phyloP scores from a whole-genome alignment of 352 stramenopile species.

The Globisporangium cederbergense region DNA sequence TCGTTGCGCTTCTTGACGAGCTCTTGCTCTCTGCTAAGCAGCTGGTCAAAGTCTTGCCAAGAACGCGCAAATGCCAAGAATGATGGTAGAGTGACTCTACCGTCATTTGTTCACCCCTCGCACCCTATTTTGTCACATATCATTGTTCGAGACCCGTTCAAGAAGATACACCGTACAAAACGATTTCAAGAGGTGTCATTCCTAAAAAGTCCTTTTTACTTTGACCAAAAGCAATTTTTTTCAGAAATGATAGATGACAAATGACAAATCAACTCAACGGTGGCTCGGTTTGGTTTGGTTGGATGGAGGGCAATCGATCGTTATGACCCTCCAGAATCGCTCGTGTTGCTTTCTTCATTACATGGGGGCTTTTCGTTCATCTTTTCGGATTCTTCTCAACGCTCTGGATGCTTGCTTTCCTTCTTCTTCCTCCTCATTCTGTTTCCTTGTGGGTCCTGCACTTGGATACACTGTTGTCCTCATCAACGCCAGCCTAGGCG shows the following conservation, averaged over 20 bases:
- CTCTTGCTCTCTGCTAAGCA: background rate
- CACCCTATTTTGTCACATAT: background rate
- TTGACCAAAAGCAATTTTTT: too few relatives aligned
- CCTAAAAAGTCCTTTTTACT: too few relatives aligned
- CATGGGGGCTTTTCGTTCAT: background rate
- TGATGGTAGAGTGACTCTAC: conserved; percentile 5
- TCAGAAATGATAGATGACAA: too few relatives aligned
- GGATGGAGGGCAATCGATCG: background rate
- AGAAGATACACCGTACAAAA: background rate
- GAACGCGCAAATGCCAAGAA: background rate
- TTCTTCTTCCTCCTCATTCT: background rate
- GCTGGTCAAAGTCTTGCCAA: background rate
- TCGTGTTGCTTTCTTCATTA: background rate
- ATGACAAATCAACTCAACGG: too few relatives aligned
- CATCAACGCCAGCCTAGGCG: conserved; percentile 19
- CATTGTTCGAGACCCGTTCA: background rate
- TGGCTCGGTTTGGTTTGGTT: background rate
- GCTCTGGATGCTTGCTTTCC: conserved; percentile 1
- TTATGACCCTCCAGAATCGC: background rate
- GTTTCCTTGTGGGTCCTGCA: background rate
- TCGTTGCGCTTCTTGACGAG: background rate
- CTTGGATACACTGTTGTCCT: too few relatives aligned
- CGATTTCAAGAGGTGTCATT: background rate
- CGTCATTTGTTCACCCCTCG: background rate
- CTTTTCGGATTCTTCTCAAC: conserved; percentile 11